Evolutionary conservation across 2,329 filamentous ascomycete species (phyloP), one percentile per base, ranked within the genome.

Genomic region (Fusarium sp.): DNA sequence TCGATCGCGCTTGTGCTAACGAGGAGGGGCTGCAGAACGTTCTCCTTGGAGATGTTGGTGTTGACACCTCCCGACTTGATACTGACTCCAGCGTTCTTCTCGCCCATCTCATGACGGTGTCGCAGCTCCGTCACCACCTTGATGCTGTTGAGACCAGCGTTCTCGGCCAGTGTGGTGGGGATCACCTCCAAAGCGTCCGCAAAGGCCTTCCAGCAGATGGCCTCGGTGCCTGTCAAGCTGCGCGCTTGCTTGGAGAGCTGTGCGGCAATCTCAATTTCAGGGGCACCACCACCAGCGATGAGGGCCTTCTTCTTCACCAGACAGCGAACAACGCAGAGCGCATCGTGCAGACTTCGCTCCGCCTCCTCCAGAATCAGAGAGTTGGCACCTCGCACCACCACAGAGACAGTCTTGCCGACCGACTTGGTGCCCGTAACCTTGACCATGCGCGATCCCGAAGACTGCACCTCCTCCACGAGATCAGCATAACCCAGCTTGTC

Each of bases 241-340:
- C 95, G 93, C 10, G 96, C 91, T 81, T 94, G 93, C 84, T 94
- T 93, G 67, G 93, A 91, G 37, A 99, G 90, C 80, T 94, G 90
- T 64, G 97, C 93, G 24, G 97, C 94, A 79, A 99, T 96, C 85
- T 98, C 95, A 80, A 98, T 97, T 85, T 99, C 97, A 29, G 97
- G 94, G 2, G 97, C 97, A 82, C 97, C 97, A 80, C 97, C 97
- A 84, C 97, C 97, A 16, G 97, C 96, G 79, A 99, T 97, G 67
- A 99, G 91, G n/a, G 97, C 97, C 87, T 97, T 97, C 91, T 98
- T 99, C 92, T 99, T 99, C 78, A 99, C 97, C 71, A 99, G 86
- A 82, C 97, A 99, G 79, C 97, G 93, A 78, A 99, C 95, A 60
- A 98, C 97, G 83, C 97, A 99, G 75, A 98, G 95, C 33, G 97